Base-by-base conservation (phyloP, 495 filamentous ascomycete species). In the Penicillium herquei region DNA sequence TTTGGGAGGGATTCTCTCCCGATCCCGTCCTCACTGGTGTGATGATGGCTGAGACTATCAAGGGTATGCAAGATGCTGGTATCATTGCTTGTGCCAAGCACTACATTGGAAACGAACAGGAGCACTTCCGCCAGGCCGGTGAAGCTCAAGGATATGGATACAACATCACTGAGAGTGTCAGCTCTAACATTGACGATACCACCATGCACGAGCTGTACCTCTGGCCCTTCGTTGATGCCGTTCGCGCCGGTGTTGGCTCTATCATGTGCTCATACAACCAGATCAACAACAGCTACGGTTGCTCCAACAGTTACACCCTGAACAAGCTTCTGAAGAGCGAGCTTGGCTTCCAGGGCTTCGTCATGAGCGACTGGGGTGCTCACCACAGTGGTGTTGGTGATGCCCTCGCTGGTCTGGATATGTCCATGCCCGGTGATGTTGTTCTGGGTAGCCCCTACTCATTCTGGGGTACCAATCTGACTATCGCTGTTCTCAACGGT, bases 251-350 rank as follows among this genome's bases (percentile, higher is more conserved):
- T 39, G 90, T 92, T 7, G 92, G 90, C 26, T 82, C 89, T 12
- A 65, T 96, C 58, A 97, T 98, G 94, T 97, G 93, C 76, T 90
- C 88, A 11, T 98, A 98, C 80, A 87, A 94, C 52, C 90, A 94
- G 68, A 74, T 86, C 67, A 89, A 89, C 75, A 87, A 88, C 76
- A 85, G 79, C 73, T 85, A 87, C 53, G 78, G 69, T 46, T 90
- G 83, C 69, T 78, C 82, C 47, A 88, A 87, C 75, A 91, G 87
- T 39, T 84, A 92, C 66, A 77, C 78, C 3, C 62, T 91, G 49
- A 96, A 96, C 75, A 83, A 87, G 67, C 65, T 96, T 17, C 83
- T 98, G 50, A 98, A 98, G 77, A 78, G 84, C 51, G 94, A 98
- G 67, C 79, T 97, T 7, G 92, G 88, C 31, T 98, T 96, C 79